phyloP scores from a whole-genome alignment of 495 filamentous ascomycete genomes.

The Aspergillus egyptiacus region DNA sequence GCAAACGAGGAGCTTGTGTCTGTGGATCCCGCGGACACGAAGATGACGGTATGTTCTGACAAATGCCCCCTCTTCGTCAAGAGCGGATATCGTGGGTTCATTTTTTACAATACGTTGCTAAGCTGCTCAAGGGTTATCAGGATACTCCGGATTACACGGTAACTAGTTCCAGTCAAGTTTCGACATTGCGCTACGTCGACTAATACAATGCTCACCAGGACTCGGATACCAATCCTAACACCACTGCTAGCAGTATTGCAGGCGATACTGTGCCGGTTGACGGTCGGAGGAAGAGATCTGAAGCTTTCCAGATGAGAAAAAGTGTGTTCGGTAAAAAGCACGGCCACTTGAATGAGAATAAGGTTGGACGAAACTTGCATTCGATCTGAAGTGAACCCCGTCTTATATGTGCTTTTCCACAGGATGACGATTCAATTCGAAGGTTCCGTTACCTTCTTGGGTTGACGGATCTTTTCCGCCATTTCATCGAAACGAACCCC shows the following conservation, averaged over 20 bases:
- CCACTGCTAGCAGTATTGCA: constrained; percentile 79
- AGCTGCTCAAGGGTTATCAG: constrained; percentile 55
- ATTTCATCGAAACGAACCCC: constrained; percentile 97
- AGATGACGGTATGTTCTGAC: constrained; percentile 36
- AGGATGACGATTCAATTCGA: constrained; percentile 95
- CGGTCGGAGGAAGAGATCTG: constrained; percentile 77
- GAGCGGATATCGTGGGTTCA: background rate
- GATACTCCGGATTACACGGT: constrained; percentile 79
- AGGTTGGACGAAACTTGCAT: constrained; percentile 50
- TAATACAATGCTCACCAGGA: constrained; percentile 45
- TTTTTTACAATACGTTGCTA: background rate
- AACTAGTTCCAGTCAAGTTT: constrained; percentile 11
- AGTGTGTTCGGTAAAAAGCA: constrained; percentile 94
- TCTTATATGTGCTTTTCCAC: constrained; percentile 14
- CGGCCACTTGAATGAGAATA: constrained; percentile 78
- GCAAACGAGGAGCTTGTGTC: constrained; percentile 49
- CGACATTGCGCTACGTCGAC: background rate
- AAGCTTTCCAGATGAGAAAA: constrained; percentile 80
- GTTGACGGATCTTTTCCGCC: constrained; percentile 93
- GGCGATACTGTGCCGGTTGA: constrained; percentile 61
- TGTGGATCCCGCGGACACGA: constrained; percentile 40
- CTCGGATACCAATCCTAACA: constrained; percentile 88
- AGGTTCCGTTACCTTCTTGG: constrained; percentile 94
- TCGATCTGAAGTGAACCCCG: background rate
- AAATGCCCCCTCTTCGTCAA: background rate